Percentiles rank a stretch among this genome's conserved stretches.
phyloP scores from a whole-genome alignment of 805 yeast species.

The Kluyveromyces lactis region DNA sequence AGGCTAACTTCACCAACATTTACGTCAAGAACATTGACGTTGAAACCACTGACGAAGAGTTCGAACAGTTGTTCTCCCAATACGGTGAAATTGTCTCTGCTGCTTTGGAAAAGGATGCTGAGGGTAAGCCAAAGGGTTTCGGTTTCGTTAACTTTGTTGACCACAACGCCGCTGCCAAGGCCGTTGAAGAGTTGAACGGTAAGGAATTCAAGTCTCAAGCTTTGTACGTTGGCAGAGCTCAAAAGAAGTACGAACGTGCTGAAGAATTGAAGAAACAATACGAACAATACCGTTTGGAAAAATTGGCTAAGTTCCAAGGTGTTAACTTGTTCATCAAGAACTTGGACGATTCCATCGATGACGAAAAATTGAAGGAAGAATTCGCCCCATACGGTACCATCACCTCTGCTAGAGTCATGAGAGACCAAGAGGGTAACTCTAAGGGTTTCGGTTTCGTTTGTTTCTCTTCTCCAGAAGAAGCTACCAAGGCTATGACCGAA shows the following conservation, averaged over 20 bases:
- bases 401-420: constrained; percentile 94
- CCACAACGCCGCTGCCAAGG: constrained; percentile 83
- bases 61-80: constrained; percentile 61
- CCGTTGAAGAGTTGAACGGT: constrained; percentile 88
- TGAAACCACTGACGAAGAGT: constrained; percentile 62
- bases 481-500: constrained; percentile 95
- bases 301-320: constrained; percentile 91
- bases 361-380: constrained; percentile 85
- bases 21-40: constrained; percentile 83
- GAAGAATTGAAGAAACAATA: constrained; percentile 93
- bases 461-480: constrained; percentile 97
- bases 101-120: constrained; percentile 67
- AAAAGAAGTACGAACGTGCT: constrained; percentile 95
- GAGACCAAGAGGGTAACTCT: constrained; percentile 88
- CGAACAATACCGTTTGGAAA: constrained; percentile 87
- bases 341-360: constrained; percentile 88
- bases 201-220: constrained; percentile 76
- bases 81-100: constrained; percentile 81
- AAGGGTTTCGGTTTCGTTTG: constrained; percentile 99
- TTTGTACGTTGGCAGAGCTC: constrained; percentile 96
- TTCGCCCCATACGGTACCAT: constrained; percentile 90
- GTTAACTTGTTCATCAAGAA: constrained; percentile 95
- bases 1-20: constrained; percentile 91
- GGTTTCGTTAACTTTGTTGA: constrained; percentile 88
- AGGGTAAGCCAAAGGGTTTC: constrained; percentile 89